A percentile compares a stretch with the other conserved stretches of the same genome.
Conservation (phyloP, 768 basidiomycete species). For the Suillus paluster region DNA sequence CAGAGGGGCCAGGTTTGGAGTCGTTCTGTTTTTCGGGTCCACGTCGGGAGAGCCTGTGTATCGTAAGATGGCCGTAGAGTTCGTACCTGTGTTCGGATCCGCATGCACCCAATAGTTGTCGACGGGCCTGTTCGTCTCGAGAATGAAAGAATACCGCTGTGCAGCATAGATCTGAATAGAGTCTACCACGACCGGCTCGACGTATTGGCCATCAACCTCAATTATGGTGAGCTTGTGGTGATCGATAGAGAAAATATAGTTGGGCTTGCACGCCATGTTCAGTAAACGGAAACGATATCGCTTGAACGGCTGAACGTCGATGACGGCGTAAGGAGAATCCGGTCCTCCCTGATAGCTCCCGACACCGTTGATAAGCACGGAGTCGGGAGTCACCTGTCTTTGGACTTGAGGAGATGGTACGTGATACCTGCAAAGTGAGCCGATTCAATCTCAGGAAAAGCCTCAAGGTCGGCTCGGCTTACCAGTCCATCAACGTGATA, state of each 20-base stretch:
- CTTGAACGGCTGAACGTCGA: constrained; percentile 36
- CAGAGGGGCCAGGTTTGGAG: not conserved
- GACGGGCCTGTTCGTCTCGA: constrained; percentile 38
- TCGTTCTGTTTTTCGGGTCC: constrained; percentile 36
- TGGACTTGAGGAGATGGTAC: not conserved
- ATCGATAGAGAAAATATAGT: constrained; percentile 49
- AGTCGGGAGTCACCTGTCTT: not conserved
- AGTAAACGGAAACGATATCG: constrained; percentile 45
- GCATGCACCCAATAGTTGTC: constrained; percentile 51
- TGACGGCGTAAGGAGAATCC: constrained; percentile 35
- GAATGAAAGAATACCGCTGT: constrained; percentile 56
- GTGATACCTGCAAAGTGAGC: not conserved
- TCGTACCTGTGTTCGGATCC: constrained; percentile 36
- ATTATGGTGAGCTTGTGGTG: constrained; percentile 50
- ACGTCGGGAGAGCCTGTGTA: constrained; percentile 42
- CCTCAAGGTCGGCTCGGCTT: not conserved
- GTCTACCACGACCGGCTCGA: constrained; percentile 42
- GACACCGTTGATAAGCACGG: constrained; percentile 41
- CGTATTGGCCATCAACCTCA: constrained; percentile 48
- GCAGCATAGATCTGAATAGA: constrained; percentile 49
- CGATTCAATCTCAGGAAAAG: not conserved
- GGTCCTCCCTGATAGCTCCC: constrained; percentile 41
- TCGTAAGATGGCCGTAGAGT: constrained; percentile 47
- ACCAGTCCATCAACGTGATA: not conserved
- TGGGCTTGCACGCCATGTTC: constrained; percentile 49